These are phyloP conservation scores for Colletotrichum godetiae DNA, from an alignment of 2,329 filamentous ascomycete genomes.

Conservation along the genomic window DNA sequence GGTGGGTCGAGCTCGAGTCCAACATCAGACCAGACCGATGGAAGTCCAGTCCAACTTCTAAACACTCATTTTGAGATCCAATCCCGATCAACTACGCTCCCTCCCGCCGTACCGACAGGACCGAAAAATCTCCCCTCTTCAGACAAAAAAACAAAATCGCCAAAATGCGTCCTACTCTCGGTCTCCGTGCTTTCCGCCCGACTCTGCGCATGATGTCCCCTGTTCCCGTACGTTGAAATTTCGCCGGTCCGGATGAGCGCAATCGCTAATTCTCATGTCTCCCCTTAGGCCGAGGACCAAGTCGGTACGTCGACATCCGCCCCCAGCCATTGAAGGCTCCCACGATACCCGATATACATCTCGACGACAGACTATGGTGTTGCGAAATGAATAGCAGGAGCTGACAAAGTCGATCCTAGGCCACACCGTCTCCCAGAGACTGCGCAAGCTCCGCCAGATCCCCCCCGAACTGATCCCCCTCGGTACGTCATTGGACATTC, in stretches of 20 bases:
- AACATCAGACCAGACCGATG: slow-evolving; percentile 36
- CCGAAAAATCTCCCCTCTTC: slow-evolving; percentile 29
- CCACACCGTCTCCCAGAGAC: slow-evolving; percentile 95
- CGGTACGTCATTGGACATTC: slow-evolving; percentile 68
- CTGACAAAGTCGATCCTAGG: slow-evolving; percentile 62
- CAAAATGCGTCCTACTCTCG: slow-evolving; percentile 74
- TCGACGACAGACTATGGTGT: slow-evolving; percentile 11
- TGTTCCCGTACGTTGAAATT: slow-evolving; percentile 72
- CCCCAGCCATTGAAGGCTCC: slow-evolving; percentile 32
- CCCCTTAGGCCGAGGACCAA: slow-evolving; percentile 72
- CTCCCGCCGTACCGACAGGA: slow-evolving; percentile 24
- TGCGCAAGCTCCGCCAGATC: slow-evolving; percentile 89
- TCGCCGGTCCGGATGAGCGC: slow-evolving; percentile 27
- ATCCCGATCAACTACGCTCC: slow-evolving; percentile 43
- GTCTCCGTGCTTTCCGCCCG: slow-evolving; percentile 75
- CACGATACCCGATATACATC: slow-evolving; percentile 13
- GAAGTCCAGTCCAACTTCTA: slow-evolving; percentile 28
- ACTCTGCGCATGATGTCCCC: slow-evolving; percentile 76
- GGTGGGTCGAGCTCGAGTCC: slow-evolving; percentile 29
- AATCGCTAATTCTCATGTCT: slow-evolving; percentile 46
- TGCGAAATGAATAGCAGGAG: slow-evolving; percentile 18
- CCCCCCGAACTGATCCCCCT: slow-evolving; percentile 95
- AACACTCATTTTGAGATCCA: slow-evolving; percentile 38
- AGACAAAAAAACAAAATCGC: slow-evolving; percentile 13
- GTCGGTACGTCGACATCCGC: slow-evolving; percentile 65